These are phyloP conservation scores for Leccinum uliginosum DNA, from an alignment of 768 basidiomycete genomes.

Conservation along the genomic window DNA sequence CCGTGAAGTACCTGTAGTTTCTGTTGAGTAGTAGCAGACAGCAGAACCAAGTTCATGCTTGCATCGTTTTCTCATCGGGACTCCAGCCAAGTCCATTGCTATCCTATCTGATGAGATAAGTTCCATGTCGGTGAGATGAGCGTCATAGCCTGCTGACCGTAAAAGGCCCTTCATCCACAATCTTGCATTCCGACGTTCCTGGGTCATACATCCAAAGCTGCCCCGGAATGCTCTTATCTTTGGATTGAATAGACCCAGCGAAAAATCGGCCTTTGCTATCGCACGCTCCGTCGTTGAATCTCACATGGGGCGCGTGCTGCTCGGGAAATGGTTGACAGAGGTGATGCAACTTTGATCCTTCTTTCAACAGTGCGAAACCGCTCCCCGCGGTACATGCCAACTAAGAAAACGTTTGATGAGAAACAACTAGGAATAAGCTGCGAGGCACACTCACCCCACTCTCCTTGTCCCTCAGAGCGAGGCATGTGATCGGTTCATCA, in stretches of 20 bases:
- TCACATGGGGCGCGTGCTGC: constrained; percentile 39
- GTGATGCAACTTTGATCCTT: constrained; percentile 41
- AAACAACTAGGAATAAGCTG: background rate
- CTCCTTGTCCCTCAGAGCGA: constrained; percentile 47
- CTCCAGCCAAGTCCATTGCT: constrained; percentile 23
- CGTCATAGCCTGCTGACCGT: constrained; percentile 41
- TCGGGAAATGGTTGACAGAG: constrained; percentile 49
- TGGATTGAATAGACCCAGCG: constrained; percentile 56
- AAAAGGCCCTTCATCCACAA: constrained; percentile 62
- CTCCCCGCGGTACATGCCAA: constrained; percentile 20
- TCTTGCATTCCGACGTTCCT: constrained; percentile 36
- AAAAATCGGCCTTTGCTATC: constrained; percentile 62
- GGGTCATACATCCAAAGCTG: constrained; percentile 60
- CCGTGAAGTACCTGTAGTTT: constrained; percentile 60
- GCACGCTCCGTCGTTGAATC: constrained; percentile 72
- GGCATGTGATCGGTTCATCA: constrained; percentile 52
- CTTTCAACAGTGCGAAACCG: constrained; percentile 18
- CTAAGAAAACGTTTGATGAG: background rate
- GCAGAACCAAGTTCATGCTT: constrained; percentile 5
- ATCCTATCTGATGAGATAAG: constrained; percentile 7
- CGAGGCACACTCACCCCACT: constrained; percentile 7
- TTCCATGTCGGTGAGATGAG: constrained; percentile 3
- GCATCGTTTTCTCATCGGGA: constrained; percentile 18
- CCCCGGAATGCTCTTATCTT: constrained; percentile 48
- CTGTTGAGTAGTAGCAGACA: constrained; percentile 9